Conservation (phyloP, 2,329 filamentous ascomycete genomes). For the Aureobasidium sp. region DNA sequence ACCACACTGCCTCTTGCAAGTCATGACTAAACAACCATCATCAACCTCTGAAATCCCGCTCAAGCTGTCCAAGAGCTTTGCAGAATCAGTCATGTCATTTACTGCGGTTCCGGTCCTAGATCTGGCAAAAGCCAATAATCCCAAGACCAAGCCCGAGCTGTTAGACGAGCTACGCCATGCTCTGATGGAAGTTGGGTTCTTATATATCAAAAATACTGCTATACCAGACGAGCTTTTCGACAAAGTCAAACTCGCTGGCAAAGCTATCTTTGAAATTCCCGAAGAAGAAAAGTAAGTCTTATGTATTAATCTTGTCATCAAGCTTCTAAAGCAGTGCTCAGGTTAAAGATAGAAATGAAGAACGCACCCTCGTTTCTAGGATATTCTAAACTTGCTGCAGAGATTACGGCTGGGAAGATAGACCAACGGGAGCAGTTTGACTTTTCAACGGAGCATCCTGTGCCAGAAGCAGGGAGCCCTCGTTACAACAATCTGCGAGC, state of each 20-base stretch:
- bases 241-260: slow-evolving; percentile 60
- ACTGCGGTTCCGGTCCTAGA: slow-evolving; percentile 71
- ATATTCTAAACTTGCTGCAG: slow-evolving; percentile 45
- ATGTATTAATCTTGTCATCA: background rate
- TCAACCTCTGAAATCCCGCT: no score
- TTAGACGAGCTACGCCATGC: slow-evolving; percentile 65
- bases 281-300: slow-evolving; percentile 58
- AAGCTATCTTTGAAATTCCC: slow-evolving; percentile 70
- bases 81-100: slow-evolving; percentile 47
- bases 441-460: slow-evolving; percentile 68
- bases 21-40: no score
- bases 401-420: slow-evolving; percentile 63
- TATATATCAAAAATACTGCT: slow-evolving; percentile 76
- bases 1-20: background rate
- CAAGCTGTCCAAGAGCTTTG: no score
- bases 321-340: background rate
- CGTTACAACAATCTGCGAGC: slow-evolving; percentile 68
- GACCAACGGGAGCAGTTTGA: slow-evolving; percentile 86
- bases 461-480: slow-evolving; percentile 57
- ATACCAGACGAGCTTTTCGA: slow-evolving; percentile 59
- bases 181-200: slow-evolving; percentile 77
- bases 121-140: slow-evolving; percentile 57
- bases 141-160: slow-evolving; percentile 64
- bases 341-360: slow-evolving; percentile 47
- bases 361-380: slow-evolving; percentile 42